These are phyloP conservation scores for Esteya vermicola DNA, from an alignment of 2,329 filamentous ascomycete species.

Conservation along the genomic window DNA sequence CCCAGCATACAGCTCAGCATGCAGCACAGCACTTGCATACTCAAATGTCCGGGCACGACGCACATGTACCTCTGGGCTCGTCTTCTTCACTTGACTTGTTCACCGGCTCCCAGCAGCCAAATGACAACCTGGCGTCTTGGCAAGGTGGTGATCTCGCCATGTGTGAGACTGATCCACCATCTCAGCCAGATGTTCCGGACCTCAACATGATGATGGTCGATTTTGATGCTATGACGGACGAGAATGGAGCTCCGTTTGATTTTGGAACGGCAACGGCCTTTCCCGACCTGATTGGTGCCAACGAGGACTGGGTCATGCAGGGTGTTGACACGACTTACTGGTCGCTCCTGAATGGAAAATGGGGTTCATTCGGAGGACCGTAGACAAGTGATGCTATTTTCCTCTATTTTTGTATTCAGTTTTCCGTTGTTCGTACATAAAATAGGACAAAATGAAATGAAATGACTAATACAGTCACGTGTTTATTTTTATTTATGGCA, in stretches of 20 bases:
- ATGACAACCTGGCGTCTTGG: background rate
- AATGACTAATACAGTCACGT: no score
- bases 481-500: no score
- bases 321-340: constrained; percentile 13
- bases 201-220: constrained; percentile 11
- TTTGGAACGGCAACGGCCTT: constrained; percentile 5
- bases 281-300: constrained; percentile 12
- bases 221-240: constrained; percentile 6
- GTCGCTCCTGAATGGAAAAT: constrained; percentile 11
- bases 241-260: constrained; percentile 2
- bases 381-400: no score
- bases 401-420: no score
- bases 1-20: no score
- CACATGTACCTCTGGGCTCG: background rate
- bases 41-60: no score
- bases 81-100: background rate
- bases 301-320: constrained; percentile 13
- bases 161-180: background rate
- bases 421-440: no score
- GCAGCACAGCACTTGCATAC: no score
- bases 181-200: constrained; percentile 2
- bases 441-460: no score
- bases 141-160: background rate
- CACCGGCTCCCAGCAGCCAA: background rate
- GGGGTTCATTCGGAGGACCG: constrained; percentile 5